phyloP scores from a whole-genome alignment of 257 asterid species.

The Solanum arcanum region DNA sequence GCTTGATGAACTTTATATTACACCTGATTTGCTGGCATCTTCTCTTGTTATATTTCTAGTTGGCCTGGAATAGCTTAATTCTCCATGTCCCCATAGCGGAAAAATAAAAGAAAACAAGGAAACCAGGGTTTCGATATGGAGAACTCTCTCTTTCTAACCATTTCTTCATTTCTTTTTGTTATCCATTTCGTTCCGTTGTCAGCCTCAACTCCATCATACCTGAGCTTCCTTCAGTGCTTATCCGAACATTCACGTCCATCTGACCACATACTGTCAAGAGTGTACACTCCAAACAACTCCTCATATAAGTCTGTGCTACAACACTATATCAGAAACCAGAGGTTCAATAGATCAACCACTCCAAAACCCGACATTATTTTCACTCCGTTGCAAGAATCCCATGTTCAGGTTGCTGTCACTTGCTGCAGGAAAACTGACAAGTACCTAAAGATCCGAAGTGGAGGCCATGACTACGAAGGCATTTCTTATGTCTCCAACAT shows the following conservation, averaged over 20 bases:
- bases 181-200: neutral
- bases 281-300: constrained; percentile 27
- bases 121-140: neutral
- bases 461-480: constrained; percentile 60
- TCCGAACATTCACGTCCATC: constrained; percentile 5
- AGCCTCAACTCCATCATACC: constrained; percentile 2
- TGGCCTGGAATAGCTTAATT: neutral
- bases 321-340: constrained; percentile 34
- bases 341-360: constrained; percentile 38
- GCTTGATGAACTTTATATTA: neutral
- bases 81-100: neutral
- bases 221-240: constrained; percentile 19
- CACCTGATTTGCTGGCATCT: neutral
- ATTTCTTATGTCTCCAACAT: constrained; percentile 29
- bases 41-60: neutral
- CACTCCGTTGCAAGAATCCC: constrained; percentile 27
- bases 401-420: constrained; percentile 31
- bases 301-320: constrained; percentile 20
- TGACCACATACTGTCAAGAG: constrained; percentile 7
- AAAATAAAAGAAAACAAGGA: neutral
- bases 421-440: constrained; percentile 23
- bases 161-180: neutral
- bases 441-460: constrained; percentile 49
- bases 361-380: constrained; percentile 25
- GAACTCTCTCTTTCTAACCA: neutral